Base-by-base conservation (phyloP, 2,329 filamentous ascomycete genomes). In the Epichloe aotearoae region DNA sequence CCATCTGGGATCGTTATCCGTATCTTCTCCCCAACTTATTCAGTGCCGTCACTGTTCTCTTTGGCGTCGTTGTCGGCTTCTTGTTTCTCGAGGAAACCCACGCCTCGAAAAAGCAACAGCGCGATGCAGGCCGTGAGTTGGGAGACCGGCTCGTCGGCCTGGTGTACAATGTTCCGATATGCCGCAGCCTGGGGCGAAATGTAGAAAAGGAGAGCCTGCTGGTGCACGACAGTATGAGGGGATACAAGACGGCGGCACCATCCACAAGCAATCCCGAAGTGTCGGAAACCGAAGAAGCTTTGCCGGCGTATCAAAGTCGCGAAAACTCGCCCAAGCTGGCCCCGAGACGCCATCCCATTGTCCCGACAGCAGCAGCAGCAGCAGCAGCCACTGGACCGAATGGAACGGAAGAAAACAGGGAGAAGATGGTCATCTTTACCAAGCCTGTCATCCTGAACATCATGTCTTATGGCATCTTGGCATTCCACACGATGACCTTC, bases 401-500 rank as follows among this genome's bases (percentile, higher is more conserved):
- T 15, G 46, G 26, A n/a, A 7, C 20, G 17, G 30, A 37, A n/a
- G 30, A 37, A 20, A 46, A 39, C 42, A 59, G 61, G 47, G 49
- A 53, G 23, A 80, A 78, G 60, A 84, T 83, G 8, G 36, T 49
- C 12, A 47, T 50, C 10, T 96, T 97, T 65, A 95, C 88, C 12
- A 81, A 75, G 62, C 87, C 91, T 47, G 86, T 97, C 50, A 73
- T 95, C 53, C 74, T 94, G 62, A 91, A 90, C 62, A 95, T 96
- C 56, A 70, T 91, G 52, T 88, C 86, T 49, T 95, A 94, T 64
- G 91, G 90, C 43, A 88, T 97, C 59, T 74, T 97, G 53, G 91
- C 91, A 56, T 96, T 95, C 71, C 91, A 97, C 70, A 96, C 91
- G 12, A 96, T 98, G 69, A 94, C 90, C 0, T 93, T 95, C 59